These are phyloP conservation scores for Ascochyta lentis DNA, from an alignment of 2,329 filamentous ascomycete genomes.

Conservation along the genomic window DNA sequence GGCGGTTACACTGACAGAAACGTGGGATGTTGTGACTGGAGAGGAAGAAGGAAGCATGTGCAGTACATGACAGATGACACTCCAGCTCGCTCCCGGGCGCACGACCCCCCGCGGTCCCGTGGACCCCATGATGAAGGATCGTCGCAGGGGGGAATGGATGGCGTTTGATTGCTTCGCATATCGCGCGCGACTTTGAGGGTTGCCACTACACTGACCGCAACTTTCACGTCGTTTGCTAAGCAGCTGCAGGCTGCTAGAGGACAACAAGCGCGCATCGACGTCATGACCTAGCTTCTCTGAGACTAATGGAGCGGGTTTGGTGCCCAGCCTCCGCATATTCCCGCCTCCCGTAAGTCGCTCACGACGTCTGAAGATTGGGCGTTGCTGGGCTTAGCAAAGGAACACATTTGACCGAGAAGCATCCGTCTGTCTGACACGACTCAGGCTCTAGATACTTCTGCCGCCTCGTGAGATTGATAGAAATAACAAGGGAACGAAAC, in stretches of 20 bases:
- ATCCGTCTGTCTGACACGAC: neutral
- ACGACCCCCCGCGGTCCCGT: slow-evolving; percentile 1
- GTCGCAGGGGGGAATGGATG: slow-evolving; percentile 15
- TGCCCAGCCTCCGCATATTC: slow-evolving; percentile 7
- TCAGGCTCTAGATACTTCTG: neutral
- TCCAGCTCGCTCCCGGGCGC: slow-evolving; percentile 1
- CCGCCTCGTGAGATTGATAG: neutral
- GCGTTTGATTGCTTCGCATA: slow-evolving; percentile 8
- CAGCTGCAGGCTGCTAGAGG: neutral
- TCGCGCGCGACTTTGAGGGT: neutral
- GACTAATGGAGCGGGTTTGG: neutral
- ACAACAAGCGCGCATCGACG: neutral
- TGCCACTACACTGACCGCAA: slow-evolving; percentile 24
- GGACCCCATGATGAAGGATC: slow-evolving; percentile 24
- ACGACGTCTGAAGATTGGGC: neutral
- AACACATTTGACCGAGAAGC: neutral
- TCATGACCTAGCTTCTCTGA: neutral
- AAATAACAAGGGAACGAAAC: neutral
- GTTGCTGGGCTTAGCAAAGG: neutral
- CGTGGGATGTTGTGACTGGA: slow-evolving; percentile 17
- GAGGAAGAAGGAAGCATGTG: slow-evolving; percentile 1
- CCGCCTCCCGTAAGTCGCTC: neutral
- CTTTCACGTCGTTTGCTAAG: slow-evolving; percentile 18
- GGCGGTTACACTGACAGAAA: slow-evolving; percentile 12
- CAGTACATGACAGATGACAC: slow-evolving; percentile 25